Base-by-base conservation (phyloP, 805 yeast genomes). In the Candida piceae region DNA sequence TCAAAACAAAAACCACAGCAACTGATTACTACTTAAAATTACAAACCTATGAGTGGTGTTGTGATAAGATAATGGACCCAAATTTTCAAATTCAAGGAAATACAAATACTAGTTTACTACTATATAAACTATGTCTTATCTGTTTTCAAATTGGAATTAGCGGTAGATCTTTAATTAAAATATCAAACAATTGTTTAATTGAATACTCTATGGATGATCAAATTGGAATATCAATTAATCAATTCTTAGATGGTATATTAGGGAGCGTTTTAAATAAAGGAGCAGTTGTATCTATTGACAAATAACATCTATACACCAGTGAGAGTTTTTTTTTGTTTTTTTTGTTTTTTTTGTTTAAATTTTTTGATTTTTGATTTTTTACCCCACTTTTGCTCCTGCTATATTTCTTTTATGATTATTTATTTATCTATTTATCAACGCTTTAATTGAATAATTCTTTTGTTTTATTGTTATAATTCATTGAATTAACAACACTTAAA, bases 141-240 rank as follows among this genome's bases (percentile, higher is more conserved):
- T 36, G 41, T 21, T 24, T 37, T 13, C 22, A 25, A 16, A n/a
- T 38, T 12, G 25, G 23, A 9, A 30, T 38, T 11, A 45, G 49
- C 32, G 48, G 46, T 6, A 32, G 48, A 28, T 19, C 37, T 13
- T 33, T 45, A 8, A 15, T 23, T 16, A 34, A 38, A 20, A 28
- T 38, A 4, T 36, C 40, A 10, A 13, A 18, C 13, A 34, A 22
- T n/a, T 41, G 48, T 34, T 19, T 39, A 3, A 27, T 22, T 15
- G 44, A 39, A 11, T 16, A 36, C 21, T 30, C 38, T 22, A 20
- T 20, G n/a, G n/a, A n/a, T n/a, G n/a, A n/a, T n/a, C n/a, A n/a
- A n/a, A n/a, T n/a, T n/a, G n/a, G n/a, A n/a, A n/a, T n/a, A n/a
- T n/a, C n/a, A n/a, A n/a, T n/a, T n/a, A 25, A 23, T 28, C 12